Evolutionary conservation across 2,329 filamentous ascomycete species (phyloP).

Genomic region (Penicillium sp.): DNA sequence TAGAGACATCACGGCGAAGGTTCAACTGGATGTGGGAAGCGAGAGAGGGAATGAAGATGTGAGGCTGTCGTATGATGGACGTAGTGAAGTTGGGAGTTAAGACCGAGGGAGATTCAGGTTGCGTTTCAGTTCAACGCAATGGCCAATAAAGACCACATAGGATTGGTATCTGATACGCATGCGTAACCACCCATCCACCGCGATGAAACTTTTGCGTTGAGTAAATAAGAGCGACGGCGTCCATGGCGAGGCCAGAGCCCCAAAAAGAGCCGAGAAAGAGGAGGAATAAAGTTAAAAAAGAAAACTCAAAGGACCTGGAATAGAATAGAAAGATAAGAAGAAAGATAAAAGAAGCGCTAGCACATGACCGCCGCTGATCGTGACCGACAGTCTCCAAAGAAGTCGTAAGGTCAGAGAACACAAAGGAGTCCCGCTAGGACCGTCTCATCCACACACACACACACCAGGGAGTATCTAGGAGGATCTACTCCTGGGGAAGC

Average conservation of each 20-base stretch:
- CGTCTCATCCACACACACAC: conserved; percentile 17
- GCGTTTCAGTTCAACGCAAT: conserved; percentile 21
- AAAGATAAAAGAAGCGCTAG: conserved; percentile 24
- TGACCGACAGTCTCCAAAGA: conserved; percentile 30
- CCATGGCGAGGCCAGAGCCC: conserved; percentile 2
- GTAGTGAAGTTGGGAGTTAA: conserved; percentile 5
- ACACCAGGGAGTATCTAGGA: conserved; percentile 13
- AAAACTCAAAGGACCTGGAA: conserved; percentile 11
- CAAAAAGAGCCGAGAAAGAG: conserved; percentile 1
- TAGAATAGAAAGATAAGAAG: conserved; percentile 16
- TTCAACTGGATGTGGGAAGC: conserved; percentile 6
- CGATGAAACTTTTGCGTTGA: conserved; percentile 27
- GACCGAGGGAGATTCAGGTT: conserved; percentile 15
- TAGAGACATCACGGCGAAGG: conserved; percentile 5
- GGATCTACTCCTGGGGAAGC: conserved; percentile 58
- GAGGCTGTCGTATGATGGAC: conserved; percentile 4
- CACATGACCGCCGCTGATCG: conserved; percentile 32
- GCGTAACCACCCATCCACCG: conserved; percentile 19
- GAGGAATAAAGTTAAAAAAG: conserved; percentile 15
- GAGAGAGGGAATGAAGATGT: conserved; percentile 1
- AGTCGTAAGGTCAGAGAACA: conserved; percentile 29
- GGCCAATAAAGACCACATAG: conserved; percentile 18
- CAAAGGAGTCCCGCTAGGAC: conserved; percentile 19
- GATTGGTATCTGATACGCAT: conserved; percentile 28
- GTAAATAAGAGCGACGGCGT: conserved; percentile 21